Evolutionary conservation across 495 filamentous ascomycete genomes (phyloP).

Genomic region (Lophiostoma macrostomum): DNA sequence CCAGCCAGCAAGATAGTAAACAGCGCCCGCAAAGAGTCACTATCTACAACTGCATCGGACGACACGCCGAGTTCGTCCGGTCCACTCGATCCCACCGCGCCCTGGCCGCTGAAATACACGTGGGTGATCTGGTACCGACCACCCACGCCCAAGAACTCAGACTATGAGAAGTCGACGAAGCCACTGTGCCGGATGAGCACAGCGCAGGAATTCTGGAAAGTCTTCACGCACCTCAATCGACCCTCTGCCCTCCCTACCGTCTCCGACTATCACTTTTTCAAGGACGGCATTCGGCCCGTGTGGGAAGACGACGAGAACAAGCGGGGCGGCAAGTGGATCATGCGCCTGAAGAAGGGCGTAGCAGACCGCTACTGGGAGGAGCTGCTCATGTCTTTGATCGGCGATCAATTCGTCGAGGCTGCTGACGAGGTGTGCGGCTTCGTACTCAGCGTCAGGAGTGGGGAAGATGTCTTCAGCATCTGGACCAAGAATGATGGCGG

Average conservation of each 20-base stretch:
- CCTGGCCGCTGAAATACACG: conserved; percentile 64
- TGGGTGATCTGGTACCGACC: conserved; percentile 98
- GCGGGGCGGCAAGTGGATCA: conserved; percentile 93
- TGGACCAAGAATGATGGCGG: conserved; percentile 93
- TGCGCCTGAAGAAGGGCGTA: conserved; percentile 93
- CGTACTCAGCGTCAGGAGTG: conserved; percentile 89
- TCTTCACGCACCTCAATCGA: conserved; percentile 86
- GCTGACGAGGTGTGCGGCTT: conserved; percentile 92
- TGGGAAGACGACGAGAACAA: conserved; percentile 99
- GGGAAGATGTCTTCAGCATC: conserved; percentile 95
- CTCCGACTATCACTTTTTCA: conserved; percentile 97
- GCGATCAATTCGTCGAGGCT: conserved; percentile 92
- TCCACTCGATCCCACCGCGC: conserved; percentile 17
- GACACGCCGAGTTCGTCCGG: conserved; percentile 23
- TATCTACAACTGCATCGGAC: conserved; percentile 28
- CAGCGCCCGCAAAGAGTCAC: conserved; percentile 26
- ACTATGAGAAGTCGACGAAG: conserved; percentile 95
- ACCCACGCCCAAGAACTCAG: conserved; percentile 91
- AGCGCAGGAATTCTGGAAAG: conserved; percentile 88
- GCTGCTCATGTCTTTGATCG: conserved; percentile 82
- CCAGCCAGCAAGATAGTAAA: conserved; percentile 8
- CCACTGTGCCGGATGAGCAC: conserved; percentile 77
- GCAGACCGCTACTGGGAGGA: conserved; percentile 98
- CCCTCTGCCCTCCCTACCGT: conserved; percentile 86
- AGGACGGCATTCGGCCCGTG: conserved; percentile 92